phyloP scores from a whole-genome alignment of 371 early-diverging fungal genomes.

The Dichotomocladium elegans region DNA sequence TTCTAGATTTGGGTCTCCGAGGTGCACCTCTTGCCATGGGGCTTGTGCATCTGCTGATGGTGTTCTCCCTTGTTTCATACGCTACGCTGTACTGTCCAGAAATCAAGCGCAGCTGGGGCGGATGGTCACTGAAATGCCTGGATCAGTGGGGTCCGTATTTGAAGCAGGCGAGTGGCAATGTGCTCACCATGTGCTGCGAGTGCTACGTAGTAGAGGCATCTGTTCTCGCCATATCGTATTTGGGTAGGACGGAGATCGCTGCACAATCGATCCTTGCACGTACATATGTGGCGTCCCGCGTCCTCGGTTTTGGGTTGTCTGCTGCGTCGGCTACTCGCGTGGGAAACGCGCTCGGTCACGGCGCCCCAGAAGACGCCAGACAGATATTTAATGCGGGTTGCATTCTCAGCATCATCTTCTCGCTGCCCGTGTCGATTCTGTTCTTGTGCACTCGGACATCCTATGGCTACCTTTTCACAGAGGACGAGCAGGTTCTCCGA shows the following conservation, averaged over 20 bases:
- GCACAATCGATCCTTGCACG: not conserved
- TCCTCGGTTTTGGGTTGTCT: conserved; percentile 44
- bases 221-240: conserved; percentile 1
- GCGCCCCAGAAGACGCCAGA: not conserved
- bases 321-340: conserved; percentile 54
- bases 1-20: not conserved
- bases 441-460: conserved; percentile 24
- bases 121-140: not conserved
- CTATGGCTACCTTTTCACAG: conserved; percentile 56
- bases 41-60: not conserved
- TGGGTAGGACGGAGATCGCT: not conserved
- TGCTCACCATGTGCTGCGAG: not conserved
- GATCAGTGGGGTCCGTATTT: not conserved
- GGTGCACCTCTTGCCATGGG: not conserved
- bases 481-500: conserved; percentile 54
- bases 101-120: not conserved
- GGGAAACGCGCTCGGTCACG: not conserved
- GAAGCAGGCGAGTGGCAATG: not conserved
- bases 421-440: conserved; percentile 13
- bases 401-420: not conserved
- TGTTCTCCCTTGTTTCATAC: not conserved
- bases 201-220: not conserved
- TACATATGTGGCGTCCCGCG: not conserved
- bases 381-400: not conserved
- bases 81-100: not conserved